phyloP scores from a whole-genome alignment of 2,329 filamentous ascomycete species.

The Trichocomaceae sp. region DNA sequence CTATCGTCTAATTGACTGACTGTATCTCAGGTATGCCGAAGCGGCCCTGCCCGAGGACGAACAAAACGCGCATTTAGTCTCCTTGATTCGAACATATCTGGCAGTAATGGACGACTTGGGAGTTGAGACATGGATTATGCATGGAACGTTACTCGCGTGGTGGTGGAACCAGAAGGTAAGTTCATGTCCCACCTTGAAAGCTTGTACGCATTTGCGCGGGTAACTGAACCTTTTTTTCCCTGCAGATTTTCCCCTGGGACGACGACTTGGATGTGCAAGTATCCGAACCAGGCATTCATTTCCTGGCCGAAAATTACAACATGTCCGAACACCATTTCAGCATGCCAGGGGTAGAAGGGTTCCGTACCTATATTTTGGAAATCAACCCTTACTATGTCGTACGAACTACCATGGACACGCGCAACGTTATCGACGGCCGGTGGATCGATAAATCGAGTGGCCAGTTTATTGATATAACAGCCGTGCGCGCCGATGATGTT shows the following conservation, averaged over 20 bases:
- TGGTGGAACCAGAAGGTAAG: conserved; percentile 53
- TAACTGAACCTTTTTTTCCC: not conserved
- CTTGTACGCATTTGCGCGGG: not conserved
- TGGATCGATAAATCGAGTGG: conserved; percentile 57
- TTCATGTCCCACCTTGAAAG: not conserved
- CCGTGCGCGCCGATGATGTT: conserved; percentile 44
- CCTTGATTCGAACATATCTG: conserved; percentile 51
- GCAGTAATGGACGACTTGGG: conserved; percentile 51
- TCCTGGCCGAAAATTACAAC: conserved; percentile 54
- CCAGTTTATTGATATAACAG: conserved; percentile 57
- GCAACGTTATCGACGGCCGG: conserved; percentile 54
- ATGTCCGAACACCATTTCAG: conserved; percentile 52
- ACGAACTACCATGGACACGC: conserved; percentile 38
- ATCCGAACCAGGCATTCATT: conserved; percentile 48
- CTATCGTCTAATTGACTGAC: not conserved
- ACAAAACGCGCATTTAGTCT: conserved; percentile 43
- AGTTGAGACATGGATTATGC: conserved; percentile 58
- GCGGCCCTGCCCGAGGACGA: conserved; percentile 41
- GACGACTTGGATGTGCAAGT: conserved; percentile 56
- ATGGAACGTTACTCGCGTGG: conserved; percentile 55
- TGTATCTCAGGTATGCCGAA: conserved; percentile 41
- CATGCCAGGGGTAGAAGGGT: conserved; percentile 28
- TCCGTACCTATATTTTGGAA: conserved; percentile 49
- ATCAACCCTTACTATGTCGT: conserved; percentile 52
- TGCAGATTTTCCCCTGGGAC: conserved; percentile 55